Evolutionary conservation across 1,284 basidiomycete genomes (phyloP), one percentile per base, ranked within the genome.

Genomic region (Laetiporus sulphureus): DNA sequence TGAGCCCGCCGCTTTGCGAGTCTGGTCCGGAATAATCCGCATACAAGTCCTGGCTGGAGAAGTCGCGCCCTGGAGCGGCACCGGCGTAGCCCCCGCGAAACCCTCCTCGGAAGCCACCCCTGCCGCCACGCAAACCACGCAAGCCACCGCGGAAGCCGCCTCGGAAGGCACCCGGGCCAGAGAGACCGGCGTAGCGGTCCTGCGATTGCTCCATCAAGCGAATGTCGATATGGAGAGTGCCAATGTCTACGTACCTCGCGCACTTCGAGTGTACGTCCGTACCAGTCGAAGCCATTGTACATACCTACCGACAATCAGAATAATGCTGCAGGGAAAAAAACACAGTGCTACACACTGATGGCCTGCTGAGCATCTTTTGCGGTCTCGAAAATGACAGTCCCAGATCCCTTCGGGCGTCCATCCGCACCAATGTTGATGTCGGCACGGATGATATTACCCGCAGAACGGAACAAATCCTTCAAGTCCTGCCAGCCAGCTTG

Each of bases 401-500:
- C 92, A 43, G 86, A 93, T 29, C 94, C 94, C 63, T 95, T 96
- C 23, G 93, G 89, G 13, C 87, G 77, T 13, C 95, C 95, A 64
- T 98, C 93, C 15, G 82, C 80, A 45, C 83, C 85, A 53, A 93
- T 87, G 56, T 93, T 92, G 55, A 97, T 87, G 61, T 99, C 94
- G 42, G 95, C 92, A 30, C 94, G 81, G 47, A 96, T 79, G 54
- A 97, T 92, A 58, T 89, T 91, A 20, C 95, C 94, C 30, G 94
- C 91, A 23, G 88, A 80, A 42, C 94, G 82, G 81, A 98, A 97
- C 23, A 98, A 71, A 62, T 98, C 94, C 63, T 98, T 99, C 45
- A 99, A 72, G 61, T 99, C 95, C 64, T 99, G 95, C 95, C 95
- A 99, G 30, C 91, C 91, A 23, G 92, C 92, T 65, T 93, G 91